Percentiles rank a stretch among this genome's conserved stretches.
Evolutionary conservation across 148 eudicot species (phyloP).

Genomic region (Spergularia marina): DNA sequence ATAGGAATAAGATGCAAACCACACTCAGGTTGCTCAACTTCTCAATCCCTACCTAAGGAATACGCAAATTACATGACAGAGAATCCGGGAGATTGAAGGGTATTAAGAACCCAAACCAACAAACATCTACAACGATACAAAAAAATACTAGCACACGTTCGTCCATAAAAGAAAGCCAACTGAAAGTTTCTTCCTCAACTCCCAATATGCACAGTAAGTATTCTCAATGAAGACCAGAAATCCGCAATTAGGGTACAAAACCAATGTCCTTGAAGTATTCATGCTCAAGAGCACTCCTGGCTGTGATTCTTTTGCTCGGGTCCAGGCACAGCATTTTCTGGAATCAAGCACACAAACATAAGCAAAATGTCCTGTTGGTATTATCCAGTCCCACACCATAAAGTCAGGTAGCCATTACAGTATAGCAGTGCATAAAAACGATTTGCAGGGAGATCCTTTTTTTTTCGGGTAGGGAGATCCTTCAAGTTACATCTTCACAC

Average conservation of each 20-base stretch:
- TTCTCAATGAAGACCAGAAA: background rate
- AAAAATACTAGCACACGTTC: constrained; percentile 18
- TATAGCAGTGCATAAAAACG: background rate
- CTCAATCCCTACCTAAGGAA: background rate
- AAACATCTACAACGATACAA: constrained; percentile 19
- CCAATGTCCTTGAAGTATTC: constrained; percentile 89
- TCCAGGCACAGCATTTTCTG: constrained; percentile 96
- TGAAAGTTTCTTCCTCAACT: constrained; percentile 21
- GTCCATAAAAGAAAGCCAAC: constrained; percentile 5
- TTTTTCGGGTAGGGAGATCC: too few relatives aligned
- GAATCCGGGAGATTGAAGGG: constrained; percentile 1
- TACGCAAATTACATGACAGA: constrained; percentile 18
- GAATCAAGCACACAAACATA: constrained; percentile 8
- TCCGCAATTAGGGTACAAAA: constrained; percentile 50
- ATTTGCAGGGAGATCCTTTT: background rate
- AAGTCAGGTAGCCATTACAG: background rate
- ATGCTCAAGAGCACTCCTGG: constrained; percentile 85
- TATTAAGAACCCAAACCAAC: constrained; percentile 2
- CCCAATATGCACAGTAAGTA: constrained; percentile 35
- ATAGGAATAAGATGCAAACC: background rate
- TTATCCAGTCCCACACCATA: background rate
- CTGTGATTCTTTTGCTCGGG: constrained; percentile 89
- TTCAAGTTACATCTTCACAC: too few relatives aligned
- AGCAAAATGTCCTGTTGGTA: background rate
- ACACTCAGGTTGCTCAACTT: constrained; percentile 4